These are phyloP conservation scores for Brachypodium distachyon DNA, from an alignment of 202 grass and related monocot genomes.

Conservation along the genomic window DNA sequence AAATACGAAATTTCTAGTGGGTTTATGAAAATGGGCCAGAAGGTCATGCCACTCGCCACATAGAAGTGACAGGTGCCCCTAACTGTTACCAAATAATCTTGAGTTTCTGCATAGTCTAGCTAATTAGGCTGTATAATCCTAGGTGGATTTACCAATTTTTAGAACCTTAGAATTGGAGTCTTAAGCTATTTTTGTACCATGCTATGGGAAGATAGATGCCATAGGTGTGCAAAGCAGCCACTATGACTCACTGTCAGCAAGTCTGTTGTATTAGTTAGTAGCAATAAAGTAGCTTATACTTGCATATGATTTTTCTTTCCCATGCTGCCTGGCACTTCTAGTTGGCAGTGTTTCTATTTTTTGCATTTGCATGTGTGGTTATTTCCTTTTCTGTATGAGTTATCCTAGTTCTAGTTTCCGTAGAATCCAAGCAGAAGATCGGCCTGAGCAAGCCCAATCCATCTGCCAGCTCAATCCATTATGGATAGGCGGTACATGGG, in stretches of 20 bases:
- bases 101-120: too few relatives aligned
- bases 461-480: conserved; percentile 59
- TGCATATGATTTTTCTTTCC: not conserved
- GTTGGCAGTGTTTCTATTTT: not conserved
- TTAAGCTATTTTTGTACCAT: not conserved
- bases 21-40: not conserved
- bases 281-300: not conserved
- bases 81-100: too few relatives aligned
- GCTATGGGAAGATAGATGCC: not conserved
- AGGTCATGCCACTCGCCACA: not conserved
- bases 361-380: not conserved
- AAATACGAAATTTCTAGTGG: too few relatives aligned
- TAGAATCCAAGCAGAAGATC: conserved; percentile 30
- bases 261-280: not conserved
- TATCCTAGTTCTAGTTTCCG: conserved; percentile 63
- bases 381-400: conserved; percentile 53
- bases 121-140: too few relatives aligned
- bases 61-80: too few relatives aligned
- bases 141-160: not conserved
- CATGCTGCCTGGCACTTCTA: not conserved
- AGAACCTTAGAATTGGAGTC: not conserved
- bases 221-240: not conserved
- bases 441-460: conserved; percentile 28
- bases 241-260: not conserved
- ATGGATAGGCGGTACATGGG: conserved; percentile 57